Percentiles rank a stretch among this genome's conserved stretches.
Evolutionary conservation across 345 rosid species (phyloP).

Genomic region (Pistacia vera): DNA sequence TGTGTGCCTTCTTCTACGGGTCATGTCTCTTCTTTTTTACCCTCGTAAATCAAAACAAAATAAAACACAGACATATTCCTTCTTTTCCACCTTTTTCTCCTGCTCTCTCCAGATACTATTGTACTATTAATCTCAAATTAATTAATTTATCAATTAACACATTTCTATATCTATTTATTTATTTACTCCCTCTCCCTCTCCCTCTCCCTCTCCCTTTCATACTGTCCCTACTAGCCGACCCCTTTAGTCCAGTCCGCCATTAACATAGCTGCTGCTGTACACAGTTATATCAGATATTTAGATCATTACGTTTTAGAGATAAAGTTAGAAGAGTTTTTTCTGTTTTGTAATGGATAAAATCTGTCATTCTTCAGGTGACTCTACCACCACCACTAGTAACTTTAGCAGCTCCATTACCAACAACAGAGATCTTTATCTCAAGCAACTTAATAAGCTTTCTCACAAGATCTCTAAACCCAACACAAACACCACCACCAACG

Average conservation of each 20-base stretch:
- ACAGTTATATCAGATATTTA: background rate
- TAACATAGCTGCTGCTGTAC: slow-evolving; percentile 13
- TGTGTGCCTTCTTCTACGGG: slow-evolving; percentile 2
- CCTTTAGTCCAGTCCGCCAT: slow-evolving; percentile 7
- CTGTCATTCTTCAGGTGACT: slow-evolving; percentile 55
- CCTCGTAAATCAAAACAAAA: background rate
- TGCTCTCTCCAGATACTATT: no score
- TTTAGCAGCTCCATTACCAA: slow-evolving; percentile 21
- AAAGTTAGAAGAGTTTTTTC: background rate
- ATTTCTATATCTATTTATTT: no score
- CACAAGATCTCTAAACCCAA: slow-evolving; percentile 75
- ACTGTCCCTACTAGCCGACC: slow-evolving; percentile 24
- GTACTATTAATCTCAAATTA: no score
- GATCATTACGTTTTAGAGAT: slow-evolving; percentile 20
- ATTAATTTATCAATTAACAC: no score
- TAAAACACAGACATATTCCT: slow-evolving; percentile 4
- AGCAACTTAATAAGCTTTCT: slow-evolving; percentile 80
- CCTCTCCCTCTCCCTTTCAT: background rate
- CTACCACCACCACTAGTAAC: slow-evolving; percentile 33
- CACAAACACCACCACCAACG: slow-evolving; percentile 8
- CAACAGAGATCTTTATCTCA: slow-evolving; percentile 49
- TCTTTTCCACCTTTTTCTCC: background rate
- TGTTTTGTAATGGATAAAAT: slow-evolving; percentile 52
- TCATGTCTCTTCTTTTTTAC: slow-evolving; percentile 28
- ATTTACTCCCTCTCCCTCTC: no score